These are phyloP conservation scores for Tolypocladium ovalisporum DNA, from an alignment of 2,329 filamentous ascomycete species.

Conservation along the genomic window DNA sequence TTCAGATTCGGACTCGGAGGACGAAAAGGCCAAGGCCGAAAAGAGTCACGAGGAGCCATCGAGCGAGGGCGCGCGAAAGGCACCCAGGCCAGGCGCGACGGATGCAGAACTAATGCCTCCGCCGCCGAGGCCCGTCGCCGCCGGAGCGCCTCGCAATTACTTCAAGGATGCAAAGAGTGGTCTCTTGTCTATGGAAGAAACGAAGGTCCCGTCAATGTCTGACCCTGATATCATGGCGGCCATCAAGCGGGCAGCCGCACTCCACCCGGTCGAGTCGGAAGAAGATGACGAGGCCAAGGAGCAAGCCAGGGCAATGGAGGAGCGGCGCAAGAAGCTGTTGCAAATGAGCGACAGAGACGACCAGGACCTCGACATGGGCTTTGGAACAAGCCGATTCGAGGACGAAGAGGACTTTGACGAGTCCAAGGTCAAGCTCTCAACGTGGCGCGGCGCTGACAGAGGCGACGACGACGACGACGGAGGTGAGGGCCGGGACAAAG, in stretches of 20 bases:
- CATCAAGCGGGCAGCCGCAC: conserved; percentile 69
- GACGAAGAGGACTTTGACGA: conserved; percentile 78
- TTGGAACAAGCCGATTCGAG: conserved; percentile 76
- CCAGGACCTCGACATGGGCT: conserved; percentile 88
- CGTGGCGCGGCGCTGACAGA: conserved; percentile 50
- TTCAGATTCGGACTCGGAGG: conserved; percentile 33
- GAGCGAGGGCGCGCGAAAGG: conserved; percentile 6
- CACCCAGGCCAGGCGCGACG: conserved; percentile 7
- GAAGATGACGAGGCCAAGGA: conserved; percentile 28
- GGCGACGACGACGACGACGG: conserved; percentile 42
- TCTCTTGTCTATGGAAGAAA: conserved; percentile 40
- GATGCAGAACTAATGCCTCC: conserved; percentile 29
- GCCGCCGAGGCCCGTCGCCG: conserved; percentile 29
- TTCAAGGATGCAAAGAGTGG: conserved; percentile 48
- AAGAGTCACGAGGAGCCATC: conserved; percentile 11
- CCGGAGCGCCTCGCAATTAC: conserved; percentile 41
- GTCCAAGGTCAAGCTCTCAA: conserved; percentile 54
- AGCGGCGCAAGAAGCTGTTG: conserved; percentile 64
- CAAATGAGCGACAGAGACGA: conserved; percentile 67
- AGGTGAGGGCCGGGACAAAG: conserved; percentile 27
- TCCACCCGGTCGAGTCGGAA: conserved; percentile 36
- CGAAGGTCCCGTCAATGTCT: conserved; percentile 44
- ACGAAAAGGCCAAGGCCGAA: conserved; percentile 26
- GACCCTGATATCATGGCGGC: conserved; percentile 76
- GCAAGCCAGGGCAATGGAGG: conserved; percentile 46